Conservation (phyloP, 305 asterid species). For the Rubia occidens region DNA sequence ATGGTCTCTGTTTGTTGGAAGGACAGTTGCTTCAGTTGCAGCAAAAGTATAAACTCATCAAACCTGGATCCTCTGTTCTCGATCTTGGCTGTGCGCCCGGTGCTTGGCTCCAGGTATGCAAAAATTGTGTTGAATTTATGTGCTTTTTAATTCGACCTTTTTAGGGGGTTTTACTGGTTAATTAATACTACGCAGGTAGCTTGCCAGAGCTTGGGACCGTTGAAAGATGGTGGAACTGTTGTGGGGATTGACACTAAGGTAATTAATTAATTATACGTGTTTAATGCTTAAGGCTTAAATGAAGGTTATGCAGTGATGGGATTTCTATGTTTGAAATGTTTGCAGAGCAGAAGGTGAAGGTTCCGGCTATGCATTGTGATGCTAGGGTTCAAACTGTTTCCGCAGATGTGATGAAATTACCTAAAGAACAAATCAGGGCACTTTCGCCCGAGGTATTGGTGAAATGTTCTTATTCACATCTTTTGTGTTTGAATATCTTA, state of each 20-base stretch:
- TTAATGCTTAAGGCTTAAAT: not conserved
- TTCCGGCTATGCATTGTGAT: constrained; percentile 71
- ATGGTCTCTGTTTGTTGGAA: constrained; percentile 10
- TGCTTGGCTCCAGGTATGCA: constrained; percentile 89
- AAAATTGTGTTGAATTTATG: not conserved
- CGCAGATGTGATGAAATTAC: constrained; percentile 58
- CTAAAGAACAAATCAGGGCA: constrained; percentile 44
- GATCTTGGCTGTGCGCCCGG: constrained; percentile 99
- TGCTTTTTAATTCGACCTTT: not conserved
- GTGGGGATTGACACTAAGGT: constrained; percentile 86
- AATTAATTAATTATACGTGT: not conserved
- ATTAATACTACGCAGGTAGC: constrained; percentile 57
- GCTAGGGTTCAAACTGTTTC: constrained; percentile 68
- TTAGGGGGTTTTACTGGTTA: not conserved
- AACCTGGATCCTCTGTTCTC: constrained; percentile 65
- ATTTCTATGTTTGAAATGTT: constrained; percentile 14
- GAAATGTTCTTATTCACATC: not conserved
- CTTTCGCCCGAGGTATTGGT: constrained; percentile 61
- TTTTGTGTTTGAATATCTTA: not conserved
- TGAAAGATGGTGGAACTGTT: constrained; percentile 59
- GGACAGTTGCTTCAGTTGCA: constrained; percentile 80
- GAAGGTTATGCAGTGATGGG: not conserved
- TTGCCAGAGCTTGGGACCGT: constrained; percentile 72
- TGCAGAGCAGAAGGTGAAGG: constrained; percentile 83
- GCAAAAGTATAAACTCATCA: constrained; percentile 61